Evolutionary conservation across 1,139 yeast genomes (phyloP), one percentile per base, ranked within the genome.

Genomic region (Lipomyces yarrowii): DNA sequence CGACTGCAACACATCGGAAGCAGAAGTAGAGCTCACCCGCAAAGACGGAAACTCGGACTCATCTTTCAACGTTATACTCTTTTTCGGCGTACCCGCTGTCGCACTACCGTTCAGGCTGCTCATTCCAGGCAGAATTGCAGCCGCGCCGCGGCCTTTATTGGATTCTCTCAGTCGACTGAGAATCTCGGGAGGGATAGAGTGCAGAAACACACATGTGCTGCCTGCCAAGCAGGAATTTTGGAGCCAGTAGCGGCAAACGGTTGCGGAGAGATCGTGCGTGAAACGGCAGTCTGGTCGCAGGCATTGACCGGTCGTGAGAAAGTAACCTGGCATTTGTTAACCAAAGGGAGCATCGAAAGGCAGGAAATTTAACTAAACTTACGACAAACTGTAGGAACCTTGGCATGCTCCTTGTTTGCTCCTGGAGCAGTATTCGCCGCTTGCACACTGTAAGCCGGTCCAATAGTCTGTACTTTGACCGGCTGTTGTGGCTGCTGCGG

Each of bases 161-260:
- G 59, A 58, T 15, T 55, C 46, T 21, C 55, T 64, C 11, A 69
- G 63, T 56, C 71, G 66, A 2, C 71, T 70, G 13, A 70, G 51
- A 7, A 76, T 58, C 23, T 69, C 69, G 5, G 67, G 68, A 15
- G 81, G 81, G 10, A 79, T 71, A 32, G 75, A 74, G 67, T 81
- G 84, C 59, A 78, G 70, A 67, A 80, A 81, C 37, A 72, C 71
- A 68, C 84, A 81, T 4, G 66, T 63, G 10, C 75, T 77, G 11
- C 83, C 83, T 6, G 81, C 81, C 3, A 78, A 62, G 67, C 84
- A 81, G 11, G 73, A 72, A 1, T 82, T 82, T 54, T 77, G 78
- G 3, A 81, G 71, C 84, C 84, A 81, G 69, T 78, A 81, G 21
- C 82, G 75, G 64, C 84, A 81, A 8, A 79, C 77, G 30, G 81